phyloP scores from a whole-genome alignment of 306 rosid genomes.

The Pueraria montana region DNA sequence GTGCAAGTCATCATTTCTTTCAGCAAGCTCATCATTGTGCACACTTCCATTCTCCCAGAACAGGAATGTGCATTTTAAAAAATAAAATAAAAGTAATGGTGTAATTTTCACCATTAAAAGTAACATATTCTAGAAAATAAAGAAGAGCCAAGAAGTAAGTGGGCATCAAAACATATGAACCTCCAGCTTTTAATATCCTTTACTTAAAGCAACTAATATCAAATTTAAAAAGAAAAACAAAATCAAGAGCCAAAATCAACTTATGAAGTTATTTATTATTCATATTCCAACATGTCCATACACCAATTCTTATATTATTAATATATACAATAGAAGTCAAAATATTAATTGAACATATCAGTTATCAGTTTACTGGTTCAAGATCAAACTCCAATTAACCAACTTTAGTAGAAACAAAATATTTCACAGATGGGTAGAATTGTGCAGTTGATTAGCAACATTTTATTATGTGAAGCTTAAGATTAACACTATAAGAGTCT shows the following conservation, averaged over 20 bases:
- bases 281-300: not conserved
- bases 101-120: not conserved
- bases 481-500: conserved; percentile 3
- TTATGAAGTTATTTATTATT: not conserved
- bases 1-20: conserved; percentile 2
- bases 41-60: not conserved
- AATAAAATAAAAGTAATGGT: conserved; percentile 12
- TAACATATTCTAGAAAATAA: not conserved
- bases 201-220: not conserved
- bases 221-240: too few species aligned
- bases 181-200: conserved; percentile 25
- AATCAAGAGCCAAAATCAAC: conserved; percentile 1
- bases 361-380: conserved; percentile 10
- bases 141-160: not conserved
- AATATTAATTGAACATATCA: conserved; percentile 15
- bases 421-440: not conserved
- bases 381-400: not conserved
- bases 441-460: not conserved
- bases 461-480: not conserved
- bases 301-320: not conserved
- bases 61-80: not conserved
- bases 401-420: not conserved
- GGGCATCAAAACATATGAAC: not conserved
- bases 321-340: not conserved
- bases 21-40: not conserved